Conservation (phyloP, 2,329 filamentous ascomycete genomes). For the Diaporthe citriasiana region DNA sequence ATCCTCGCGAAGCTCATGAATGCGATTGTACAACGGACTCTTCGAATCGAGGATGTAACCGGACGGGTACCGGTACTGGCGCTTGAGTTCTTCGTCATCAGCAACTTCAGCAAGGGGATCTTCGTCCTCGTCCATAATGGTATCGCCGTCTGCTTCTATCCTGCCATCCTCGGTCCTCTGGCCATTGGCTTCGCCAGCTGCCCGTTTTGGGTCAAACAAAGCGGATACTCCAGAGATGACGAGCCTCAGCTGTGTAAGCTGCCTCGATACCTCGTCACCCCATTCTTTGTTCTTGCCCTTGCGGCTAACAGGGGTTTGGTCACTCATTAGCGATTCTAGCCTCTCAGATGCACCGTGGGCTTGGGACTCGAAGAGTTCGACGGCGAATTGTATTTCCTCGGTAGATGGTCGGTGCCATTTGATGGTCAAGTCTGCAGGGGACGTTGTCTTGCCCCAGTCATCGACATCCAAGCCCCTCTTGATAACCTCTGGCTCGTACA, state of each 20-base stretch:
- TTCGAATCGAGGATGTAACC: slow-evolving; percentile 82
- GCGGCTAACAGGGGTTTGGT: slow-evolving; percentile 84
- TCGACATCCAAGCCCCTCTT: slow-evolving; percentile 78
- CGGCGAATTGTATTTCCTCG: slow-evolving; percentile 88
- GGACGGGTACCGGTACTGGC: slow-evolving; percentile 89
- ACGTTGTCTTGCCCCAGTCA: slow-evolving; percentile 87
- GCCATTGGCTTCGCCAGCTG: slow-evolving; percentile 67
- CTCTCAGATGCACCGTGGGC: slow-evolving; percentile 81
- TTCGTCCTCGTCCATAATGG: slow-evolving; percentile 63
- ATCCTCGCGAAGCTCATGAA: slow-evolving; percentile 85
- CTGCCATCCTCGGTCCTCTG: slow-evolving; percentile 63
- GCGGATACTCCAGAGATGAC: slow-evolving; percentile 91
- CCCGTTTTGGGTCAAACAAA: slow-evolving; percentile 85
- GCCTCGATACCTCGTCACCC: slow-evolving; percentile 95
- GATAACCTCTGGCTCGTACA: slow-evolving; percentile 86
- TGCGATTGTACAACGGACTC: slow-evolving; percentile 76
- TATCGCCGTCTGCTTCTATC: slow-evolving; percentile 65
- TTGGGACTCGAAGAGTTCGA: slow-evolving; percentile 89
- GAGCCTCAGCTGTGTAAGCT: slow-evolving; percentile 89
- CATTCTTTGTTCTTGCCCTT: slow-evolving; percentile 98
- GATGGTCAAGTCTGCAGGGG: slow-evolving; percentile 83
- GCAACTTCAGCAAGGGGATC: slow-evolving; percentile 73
- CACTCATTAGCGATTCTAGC: slow-evolving; percentile 83
- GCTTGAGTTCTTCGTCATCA: slow-evolving; percentile 86
- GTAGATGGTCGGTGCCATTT: slow-evolving; percentile 86